These are phyloP conservation scores for Candida gorgasii DNA, from an alignment of 805 yeast genomes.

Conservation along the genomic window DNA sequence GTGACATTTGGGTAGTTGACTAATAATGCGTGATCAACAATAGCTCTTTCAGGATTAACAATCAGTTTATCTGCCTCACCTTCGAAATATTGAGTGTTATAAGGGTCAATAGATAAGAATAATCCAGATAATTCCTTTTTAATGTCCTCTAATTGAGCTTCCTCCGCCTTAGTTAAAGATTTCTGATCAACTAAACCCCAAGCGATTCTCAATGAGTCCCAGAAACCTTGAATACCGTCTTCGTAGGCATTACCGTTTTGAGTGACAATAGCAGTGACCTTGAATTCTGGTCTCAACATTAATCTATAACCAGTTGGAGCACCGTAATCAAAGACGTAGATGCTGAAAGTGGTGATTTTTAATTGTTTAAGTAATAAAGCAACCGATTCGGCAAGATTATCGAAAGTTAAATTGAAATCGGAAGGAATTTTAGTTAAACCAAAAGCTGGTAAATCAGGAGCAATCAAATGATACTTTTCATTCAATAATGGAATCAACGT, in stretches of 20 bases:
- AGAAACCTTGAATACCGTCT: constrained; percentile 42
- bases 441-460: constrained; percentile 48
- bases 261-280: constrained; percentile 30
- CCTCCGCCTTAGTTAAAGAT: constrained; percentile 9
- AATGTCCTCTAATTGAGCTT: constrained; percentile 14
- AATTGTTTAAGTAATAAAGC: constrained; percentile 28
- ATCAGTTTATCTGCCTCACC: constrained; percentile 26
- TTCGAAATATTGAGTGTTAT: constrained; percentile 28
- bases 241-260: constrained; percentile 49
- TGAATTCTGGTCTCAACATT: constrained; percentile 31
- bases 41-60: constrained; percentile 33
- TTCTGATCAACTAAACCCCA: constrained; percentile 29
- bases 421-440: constrained; percentile 36
- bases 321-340: constrained; percentile 47
- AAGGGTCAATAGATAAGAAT: constrained; percentile 10
- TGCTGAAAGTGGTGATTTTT: constrained; percentile 25
- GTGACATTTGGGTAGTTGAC: constrained; percentile 22
- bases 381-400: constrained; percentile 29
- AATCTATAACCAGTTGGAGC: constrained; percentile 43
- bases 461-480: constrained; percentile 37
- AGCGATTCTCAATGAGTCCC: constrained; percentile 34
- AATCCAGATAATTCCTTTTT: constrained; percentile 17
- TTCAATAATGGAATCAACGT: constrained; percentile 38
- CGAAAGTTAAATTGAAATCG: constrained; percentile 31
- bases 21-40: constrained; percentile 30